Evolutionary conservation across 2,329 filamentous ascomycete species (phyloP).

Genomic region (Elsinoe australis): DNA sequence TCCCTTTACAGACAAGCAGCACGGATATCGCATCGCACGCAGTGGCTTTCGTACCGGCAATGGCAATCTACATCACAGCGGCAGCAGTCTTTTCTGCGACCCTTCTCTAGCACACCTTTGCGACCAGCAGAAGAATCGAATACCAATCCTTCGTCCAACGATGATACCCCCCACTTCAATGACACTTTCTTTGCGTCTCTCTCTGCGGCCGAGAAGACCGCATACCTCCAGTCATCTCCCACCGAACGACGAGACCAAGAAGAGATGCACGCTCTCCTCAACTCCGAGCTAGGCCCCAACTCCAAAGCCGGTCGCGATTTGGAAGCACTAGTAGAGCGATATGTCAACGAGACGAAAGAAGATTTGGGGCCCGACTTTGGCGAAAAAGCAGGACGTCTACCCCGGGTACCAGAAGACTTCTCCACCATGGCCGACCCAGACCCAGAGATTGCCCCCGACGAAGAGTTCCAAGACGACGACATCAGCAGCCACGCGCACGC

Average conservation of each 20-base stretch:
- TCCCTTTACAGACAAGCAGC: conserved; percentile 11
- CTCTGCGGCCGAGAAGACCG: conserved; percentile 18
- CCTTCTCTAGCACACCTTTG: not conserved
- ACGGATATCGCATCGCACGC: conserved; percentile 14
- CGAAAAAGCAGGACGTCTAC: conserved; percentile 9
- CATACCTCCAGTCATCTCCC: conserved; percentile 19
- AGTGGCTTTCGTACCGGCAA: conserved; percentile 17
- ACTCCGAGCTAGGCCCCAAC: conserved; percentile 17
- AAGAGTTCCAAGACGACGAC: conserved; percentile 68
- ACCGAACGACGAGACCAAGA: conserved; percentile 20
- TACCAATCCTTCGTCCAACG: not conserved
- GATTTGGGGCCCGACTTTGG: conserved; percentile 19
- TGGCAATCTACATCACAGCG: not conserved
- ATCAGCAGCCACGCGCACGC: conserved; percentile 75
- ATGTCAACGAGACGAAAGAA: conserved; percentile 11
- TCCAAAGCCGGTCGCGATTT: conserved; percentile 16
- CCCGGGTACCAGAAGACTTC: conserved; percentile 20
- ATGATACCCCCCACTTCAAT: conserved; percentile 20
- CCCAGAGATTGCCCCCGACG: conserved; percentile 24
- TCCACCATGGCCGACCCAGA: conserved; percentile 25
- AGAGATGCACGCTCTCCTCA: conserved; percentile 10
- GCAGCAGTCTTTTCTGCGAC: not conserved
- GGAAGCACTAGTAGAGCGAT: conserved; percentile 7
- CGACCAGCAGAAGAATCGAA: conserved; percentile 1
- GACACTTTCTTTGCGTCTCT: conserved; percentile 19